Evolutionary conservation across 2,329 filamentous ascomycete species (phyloP).

Genomic region (Simplicillium sp.): DNA sequence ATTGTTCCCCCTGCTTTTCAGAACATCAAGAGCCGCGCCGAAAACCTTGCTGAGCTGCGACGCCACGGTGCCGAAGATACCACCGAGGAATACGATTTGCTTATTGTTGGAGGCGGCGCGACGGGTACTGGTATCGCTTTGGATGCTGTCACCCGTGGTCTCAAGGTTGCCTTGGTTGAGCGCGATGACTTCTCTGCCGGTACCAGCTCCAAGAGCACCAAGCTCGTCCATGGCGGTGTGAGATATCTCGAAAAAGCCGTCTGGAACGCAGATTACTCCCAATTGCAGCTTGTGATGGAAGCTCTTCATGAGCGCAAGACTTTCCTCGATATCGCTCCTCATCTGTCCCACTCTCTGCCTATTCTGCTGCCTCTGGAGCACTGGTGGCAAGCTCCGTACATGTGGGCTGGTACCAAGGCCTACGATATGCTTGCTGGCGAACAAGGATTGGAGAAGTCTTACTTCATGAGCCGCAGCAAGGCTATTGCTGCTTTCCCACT

Average conservation of each 20-base stretch:
- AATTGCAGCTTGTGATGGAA: constrained; percentile 73
- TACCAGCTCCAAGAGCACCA: constrained; percentile 80
- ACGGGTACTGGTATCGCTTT: constrained; percentile 74
- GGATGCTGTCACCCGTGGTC: constrained; percentile 67
- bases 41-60: constrained; percentile 30
- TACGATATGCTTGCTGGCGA: constrained; percentile 76
- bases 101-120: constrained; percentile 71
- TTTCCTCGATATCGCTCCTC: constrained; percentile 73
- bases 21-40: constrained; percentile 20
- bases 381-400: constrained; percentile 76
- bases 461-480: constrained; percentile 69
- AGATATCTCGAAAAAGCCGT: constrained; percentile 81
- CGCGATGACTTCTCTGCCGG: constrained; percentile 75
- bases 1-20: constrained; percentile 28
- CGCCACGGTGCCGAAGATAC: constrained; percentile 17
- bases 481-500: constrained; percentile 71
- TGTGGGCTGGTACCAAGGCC: constrained; percentile 62
- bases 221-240: constrained; percentile 77
- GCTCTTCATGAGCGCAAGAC: constrained; percentile 75
- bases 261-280: constrained; percentile 75
- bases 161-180: constrained; percentile 74
- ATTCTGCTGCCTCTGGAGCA: constrained; percentile 76
- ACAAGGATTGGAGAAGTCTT: constrained; percentile 75
- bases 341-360: constrained; percentile 71
- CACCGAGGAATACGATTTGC: constrained; percentile 61